These are phyloP conservation scores for Leccinum proximum DNA, from an alignment of 1,284 basidiomycete genomes.

Conservation along the genomic window DNA sequence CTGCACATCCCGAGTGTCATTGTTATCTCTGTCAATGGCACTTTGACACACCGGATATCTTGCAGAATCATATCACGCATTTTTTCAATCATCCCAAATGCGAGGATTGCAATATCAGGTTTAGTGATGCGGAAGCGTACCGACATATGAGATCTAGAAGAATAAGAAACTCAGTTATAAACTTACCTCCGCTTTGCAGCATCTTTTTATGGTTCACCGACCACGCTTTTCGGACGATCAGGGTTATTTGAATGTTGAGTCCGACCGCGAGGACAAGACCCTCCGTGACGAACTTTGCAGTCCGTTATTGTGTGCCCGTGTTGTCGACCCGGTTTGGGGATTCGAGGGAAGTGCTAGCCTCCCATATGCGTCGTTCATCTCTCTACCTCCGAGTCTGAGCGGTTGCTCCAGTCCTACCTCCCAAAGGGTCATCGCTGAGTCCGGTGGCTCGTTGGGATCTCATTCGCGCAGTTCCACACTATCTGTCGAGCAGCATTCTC, in stretches of 20 bases:
- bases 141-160: conserved; percentile 25
- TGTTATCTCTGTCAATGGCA: conserved; percentile 34
- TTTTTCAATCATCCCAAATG: conserved; percentile 33
- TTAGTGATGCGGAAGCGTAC: conserved; percentile 29
- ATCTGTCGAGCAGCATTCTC: conserved; percentile 29
- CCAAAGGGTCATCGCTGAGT: conserved; percentile 19
- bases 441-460: conserved; percentile 15
- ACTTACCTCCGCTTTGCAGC: conserved; percentile 13
- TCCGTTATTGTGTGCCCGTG: conserved; percentile 10
- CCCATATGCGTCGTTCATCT: conserved; percentile 28
- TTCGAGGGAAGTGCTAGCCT: conserved; percentile 24
- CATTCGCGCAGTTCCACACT: conserved; percentile 33
- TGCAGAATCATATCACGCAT: conserved; percentile 32
- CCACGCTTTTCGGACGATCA: conserved; percentile 20
- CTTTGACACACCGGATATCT: conserved; percentile 26
- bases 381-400: conserved; percentile 30
- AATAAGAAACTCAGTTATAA: conserved; percentile 5
- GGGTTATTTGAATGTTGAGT: background rate
- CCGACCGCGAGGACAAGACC: conserved; percentile 5
- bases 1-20: conserved; percentile 29
- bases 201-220: conserved; percentile 27
- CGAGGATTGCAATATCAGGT: conserved; percentile 25
- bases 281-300: conserved; percentile 5
- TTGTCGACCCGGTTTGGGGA: conserved; percentile 27
- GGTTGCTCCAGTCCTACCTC: conserved; percentile 30